These are phyloP conservation scores for Ophiostoma triangulosporum DNA, from an alignment of 2,329 filamentous ascomycete species.

Conservation along the genomic window DNA sequence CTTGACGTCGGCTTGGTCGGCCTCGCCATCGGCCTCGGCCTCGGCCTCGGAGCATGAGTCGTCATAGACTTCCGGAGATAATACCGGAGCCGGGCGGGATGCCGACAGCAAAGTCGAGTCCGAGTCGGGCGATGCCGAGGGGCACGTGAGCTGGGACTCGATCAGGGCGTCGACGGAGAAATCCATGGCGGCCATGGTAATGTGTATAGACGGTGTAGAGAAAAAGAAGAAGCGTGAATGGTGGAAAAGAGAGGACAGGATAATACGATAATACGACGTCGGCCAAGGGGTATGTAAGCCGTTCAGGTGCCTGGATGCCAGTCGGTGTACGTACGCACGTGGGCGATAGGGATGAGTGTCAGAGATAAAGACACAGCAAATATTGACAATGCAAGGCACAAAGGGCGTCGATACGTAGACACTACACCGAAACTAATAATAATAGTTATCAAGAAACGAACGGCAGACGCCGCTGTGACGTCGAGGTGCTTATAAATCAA, in stretches of 20 bases:
- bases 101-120: background rate
- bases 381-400: background rate
- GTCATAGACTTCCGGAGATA: background rate
- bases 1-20: conserved; percentile 13
- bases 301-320: background rate
- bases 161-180: conserved; percentile 6
- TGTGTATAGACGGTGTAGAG: background rate
- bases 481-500: too few species aligned
- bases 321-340: background rate
- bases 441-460: too few species aligned
- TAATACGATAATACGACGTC: background rate
- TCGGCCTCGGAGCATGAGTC: background rate
- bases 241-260: background rate
- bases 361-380: background rate
- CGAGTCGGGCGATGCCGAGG: background rate
- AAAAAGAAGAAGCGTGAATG: background rate
- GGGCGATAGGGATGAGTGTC: background rate
- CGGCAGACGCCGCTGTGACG: too few species aligned
- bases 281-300: conserved; percentile 1
- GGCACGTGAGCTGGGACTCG: background rate
- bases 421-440: too few species aligned
- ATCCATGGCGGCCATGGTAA: conserved; percentile 2
- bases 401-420: too few species aligned
- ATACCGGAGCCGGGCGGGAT: background rate
- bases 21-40: conserved; percentile 13